phyloP scores from a whole-genome alignment of 2,329 filamentous ascomycete genomes.

The Botrytis paeoniae region DNA sequence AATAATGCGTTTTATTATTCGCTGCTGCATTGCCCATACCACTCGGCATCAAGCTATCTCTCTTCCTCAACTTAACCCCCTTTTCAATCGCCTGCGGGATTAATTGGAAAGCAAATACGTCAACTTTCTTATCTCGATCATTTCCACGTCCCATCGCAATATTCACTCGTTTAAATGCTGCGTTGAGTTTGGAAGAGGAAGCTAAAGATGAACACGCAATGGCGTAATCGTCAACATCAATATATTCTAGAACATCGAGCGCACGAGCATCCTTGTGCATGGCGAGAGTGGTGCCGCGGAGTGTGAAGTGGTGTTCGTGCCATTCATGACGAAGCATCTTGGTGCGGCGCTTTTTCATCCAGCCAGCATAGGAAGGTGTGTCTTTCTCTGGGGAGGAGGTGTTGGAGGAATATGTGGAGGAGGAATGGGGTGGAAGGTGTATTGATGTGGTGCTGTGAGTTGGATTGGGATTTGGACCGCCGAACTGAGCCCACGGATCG shows the following conservation, averaged over 20 bases:
- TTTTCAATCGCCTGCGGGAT: slow-evolving; percentile 55
- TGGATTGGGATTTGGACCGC: slow-evolving; percentile 23
- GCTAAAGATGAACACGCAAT: slow-evolving; percentile 78
- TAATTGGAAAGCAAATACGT: slow-evolving; percentile 81
- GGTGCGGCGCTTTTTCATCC: slow-evolving; percentile 92
- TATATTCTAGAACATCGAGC: slow-evolving; percentile 63
- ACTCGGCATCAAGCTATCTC: slow-evolving; percentile 37
- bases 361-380: slow-evolving; percentile 71
- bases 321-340: slow-evolving; percentile 88
- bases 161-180: slow-evolving; percentile 79
- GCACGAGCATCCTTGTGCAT: slow-evolving; percentile 67
- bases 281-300: slow-evolving; percentile 70
- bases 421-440: slow-evolving; percentile 23
- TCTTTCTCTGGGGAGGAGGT: slow-evolving; percentile 38
- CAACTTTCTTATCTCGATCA: slow-evolving; percentile 53
- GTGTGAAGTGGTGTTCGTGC: slow-evolving; percentile 87
- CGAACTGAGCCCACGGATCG: slow-evolving; percentile 15
- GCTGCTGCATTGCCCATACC: slow-evolving; percentile 37
- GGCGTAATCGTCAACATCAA: slow-evolving; percentile 86
- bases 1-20: slow-evolving; percentile 84
- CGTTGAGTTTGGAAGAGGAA: slow-evolving; percentile 72
- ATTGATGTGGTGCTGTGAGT: slow-evolving; percentile 30
- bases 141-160: slow-evolving; percentile 48
- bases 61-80: slow-evolving; percentile 48
- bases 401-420: slow-evolving; percentile 24